These are phyloP conservation scores for Millerozyma acaciae DNA, from an alignment of 805 yeast species.

Conservation along the genomic window DNA sequence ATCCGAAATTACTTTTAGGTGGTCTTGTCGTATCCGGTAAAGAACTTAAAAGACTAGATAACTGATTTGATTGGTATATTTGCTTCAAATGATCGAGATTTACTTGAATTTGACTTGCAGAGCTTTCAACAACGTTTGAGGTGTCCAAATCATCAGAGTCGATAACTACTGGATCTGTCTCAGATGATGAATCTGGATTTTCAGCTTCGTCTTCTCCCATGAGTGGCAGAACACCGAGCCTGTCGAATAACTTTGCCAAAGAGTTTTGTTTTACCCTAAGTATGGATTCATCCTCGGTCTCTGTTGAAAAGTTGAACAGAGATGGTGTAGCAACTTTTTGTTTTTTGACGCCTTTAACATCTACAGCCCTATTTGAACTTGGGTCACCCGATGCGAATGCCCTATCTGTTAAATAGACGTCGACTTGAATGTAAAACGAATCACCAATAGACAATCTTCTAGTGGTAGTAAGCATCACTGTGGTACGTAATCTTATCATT, in stretches of 20 bases:
- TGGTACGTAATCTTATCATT: slow-evolving; percentile 52
- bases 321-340: slow-evolving; percentile 12
- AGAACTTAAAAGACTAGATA: slow-evolving; percentile 49
- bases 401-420: slow-evolving; percentile 51
- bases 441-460: slow-evolving; percentile 67
- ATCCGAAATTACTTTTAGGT: slow-evolving; percentile 43
- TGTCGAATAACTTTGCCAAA: slow-evolving; percentile 51
- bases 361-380: slow-evolving; percentile 8
- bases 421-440: slow-evolving; percentile 63
- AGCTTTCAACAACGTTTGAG: too few relatives aligned
- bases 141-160: too few relatives aligned
- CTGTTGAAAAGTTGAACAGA: slow-evolving; percentile 31
- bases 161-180: slow-evolving; percentile 1
- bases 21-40: slow-evolving; percentile 64
- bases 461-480: slow-evolving; percentile 55
- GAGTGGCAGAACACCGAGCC: slow-evolving; percentile 33
- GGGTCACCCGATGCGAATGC: slow-evolving; percentile 25
- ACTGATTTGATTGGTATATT: slow-evolving; percentile 70
- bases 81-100: slow-evolving; percentile 70
- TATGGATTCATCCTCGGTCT: slow-evolving; percentile 50
- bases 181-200: slow-evolving; percentile 6
- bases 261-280: slow-evolving; percentile 54
- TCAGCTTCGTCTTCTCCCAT: slow-evolving; percentile 7
- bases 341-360: slow-evolving; percentile 11
- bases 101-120: slow-evolving; percentile 38